Conservation (phyloP, 2,329 filamentous ascomycete genomes). For the Fragosphaeria purpurea region DNA sequence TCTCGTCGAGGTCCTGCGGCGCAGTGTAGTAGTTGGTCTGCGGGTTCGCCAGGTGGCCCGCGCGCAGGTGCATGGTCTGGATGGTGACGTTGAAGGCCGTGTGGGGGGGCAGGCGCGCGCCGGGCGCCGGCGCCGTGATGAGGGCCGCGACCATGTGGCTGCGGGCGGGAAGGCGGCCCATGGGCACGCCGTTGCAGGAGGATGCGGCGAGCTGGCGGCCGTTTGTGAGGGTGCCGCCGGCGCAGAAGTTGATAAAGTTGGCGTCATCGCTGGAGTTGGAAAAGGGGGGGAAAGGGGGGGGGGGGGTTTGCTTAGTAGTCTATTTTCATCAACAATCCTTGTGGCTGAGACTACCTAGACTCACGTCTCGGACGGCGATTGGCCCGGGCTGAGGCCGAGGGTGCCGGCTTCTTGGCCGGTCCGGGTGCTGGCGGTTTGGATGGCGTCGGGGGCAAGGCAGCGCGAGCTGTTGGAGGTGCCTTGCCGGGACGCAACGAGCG, state of each 20-base stretch:
- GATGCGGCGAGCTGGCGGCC: conserved; percentile 38
- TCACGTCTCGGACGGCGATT: conserved; percentile 34
- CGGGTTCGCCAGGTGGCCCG: conserved; percentile 45
- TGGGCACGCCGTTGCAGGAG: conserved; percentile 49
- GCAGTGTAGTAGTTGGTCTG: conserved; percentile 43
- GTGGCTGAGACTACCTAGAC: conserved; percentile 4
- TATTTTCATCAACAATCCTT: no score
- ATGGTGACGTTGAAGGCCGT: conserved; percentile 37
- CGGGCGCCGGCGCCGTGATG: conserved; percentile 35
- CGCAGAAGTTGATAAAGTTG: conserved; percentile 49
- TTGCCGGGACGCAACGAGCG: no score
- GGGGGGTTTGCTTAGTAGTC: no score
- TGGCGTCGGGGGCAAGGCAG: conserved; percentile 26
- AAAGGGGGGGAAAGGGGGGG: no score
- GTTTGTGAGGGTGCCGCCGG: conserved; percentile 43
- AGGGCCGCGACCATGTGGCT: conserved; percentile 45
- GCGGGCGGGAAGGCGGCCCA: conserved; percentile 43
- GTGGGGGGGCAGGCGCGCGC: conserved; percentile 27
- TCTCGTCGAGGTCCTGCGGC: conserved; percentile 37
- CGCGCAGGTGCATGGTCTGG: conserved; percentile 36
- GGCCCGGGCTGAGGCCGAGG: conserved; percentile 18
- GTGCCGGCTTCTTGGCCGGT: conserved; percentile 28
- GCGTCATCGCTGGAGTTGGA: conserved; percentile 27
- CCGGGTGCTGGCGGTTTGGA: conserved; percentile 31
- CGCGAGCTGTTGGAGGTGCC: not conserved